Conservation (phyloP, 768 basidiomycete species). For the Termitomyces sp. region DNA sequence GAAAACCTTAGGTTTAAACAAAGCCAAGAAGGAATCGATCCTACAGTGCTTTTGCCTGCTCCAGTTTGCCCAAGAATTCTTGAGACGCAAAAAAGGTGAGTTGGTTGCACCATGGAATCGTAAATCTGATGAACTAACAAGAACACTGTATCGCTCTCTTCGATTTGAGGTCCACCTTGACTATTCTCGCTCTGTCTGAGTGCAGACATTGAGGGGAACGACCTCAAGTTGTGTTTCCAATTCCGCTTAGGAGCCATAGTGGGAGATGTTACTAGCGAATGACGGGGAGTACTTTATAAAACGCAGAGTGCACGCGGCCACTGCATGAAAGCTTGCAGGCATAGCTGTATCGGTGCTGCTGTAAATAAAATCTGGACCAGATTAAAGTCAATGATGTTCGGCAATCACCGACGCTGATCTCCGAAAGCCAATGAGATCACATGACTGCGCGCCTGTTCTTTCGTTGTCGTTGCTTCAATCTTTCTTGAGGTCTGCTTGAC, state of each 20-base stretch:
- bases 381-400: background rate
- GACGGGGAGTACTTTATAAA: background rate
- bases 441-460: background rate
- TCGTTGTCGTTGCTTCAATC: background rate
- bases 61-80: conserved; percentile 12
- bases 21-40: background rate
- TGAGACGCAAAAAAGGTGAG: background rate
- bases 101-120: background rate
- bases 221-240: background rate
- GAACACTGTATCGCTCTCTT: conserved; percentile 3
- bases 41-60: conserved; percentile 14
- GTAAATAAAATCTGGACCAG: background rate
- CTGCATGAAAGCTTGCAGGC: conserved; percentile 4
- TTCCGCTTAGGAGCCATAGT: conserved; percentile 3
- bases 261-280: background rate
- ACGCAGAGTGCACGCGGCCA: background rate
- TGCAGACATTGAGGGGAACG: background rate
- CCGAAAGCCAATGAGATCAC: background rate
- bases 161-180: background rate
- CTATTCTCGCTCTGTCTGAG: background rate
- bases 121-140: background rate
- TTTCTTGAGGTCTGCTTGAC: background rate
- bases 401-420: background rate
- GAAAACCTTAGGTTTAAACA: background rate
- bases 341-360: background rate